phyloP scores from a whole-genome alignment of 495 filamentous ascomycete genomes.

The Tetracladium marchalianum region DNA sequence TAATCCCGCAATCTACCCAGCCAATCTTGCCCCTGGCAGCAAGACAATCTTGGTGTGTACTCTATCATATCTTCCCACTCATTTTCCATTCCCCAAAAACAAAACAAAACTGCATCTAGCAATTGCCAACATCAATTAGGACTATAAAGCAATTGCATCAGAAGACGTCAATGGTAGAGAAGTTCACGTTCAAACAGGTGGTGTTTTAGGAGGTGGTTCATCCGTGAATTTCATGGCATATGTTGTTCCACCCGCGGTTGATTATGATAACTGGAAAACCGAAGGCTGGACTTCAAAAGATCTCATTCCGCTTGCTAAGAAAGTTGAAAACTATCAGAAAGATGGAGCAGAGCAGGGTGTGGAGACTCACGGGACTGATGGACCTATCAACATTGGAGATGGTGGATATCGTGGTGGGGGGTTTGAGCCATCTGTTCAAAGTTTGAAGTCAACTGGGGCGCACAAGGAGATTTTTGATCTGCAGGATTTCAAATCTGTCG shows the following conservation, averaged over 20 bases:
- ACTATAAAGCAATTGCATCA: slow-evolving; percentile 21
- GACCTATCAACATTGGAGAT: slow-evolving; percentile 24
- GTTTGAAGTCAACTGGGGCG: slow-evolving; percentile 15
- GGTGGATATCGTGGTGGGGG: slow-evolving; percentile 20
- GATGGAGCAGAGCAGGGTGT: slow-evolving; percentile 20
- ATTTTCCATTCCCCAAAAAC: not conserved
- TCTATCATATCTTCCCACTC: too few species aligned
- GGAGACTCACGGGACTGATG: slow-evolving; percentile 17
- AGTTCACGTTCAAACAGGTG: slow-evolving; percentile 39
- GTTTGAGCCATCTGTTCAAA: too few species aligned
- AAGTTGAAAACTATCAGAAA: slow-evolving; percentile 29
- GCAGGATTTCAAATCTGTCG: slow-evolving; percentile 16
- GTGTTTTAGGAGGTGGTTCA: slow-evolving; percentile 47
- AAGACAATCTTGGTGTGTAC: slow-evolving; percentile 16
- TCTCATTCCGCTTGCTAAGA: slow-evolving; percentile 14
- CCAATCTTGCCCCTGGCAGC: slow-evolving; percentile 17
- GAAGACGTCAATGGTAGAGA: slow-evolving; percentile 35
- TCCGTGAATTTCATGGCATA: slow-evolving; percentile 54
- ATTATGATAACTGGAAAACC: slow-evolving; percentile 18
- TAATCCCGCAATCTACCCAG: slow-evolving; percentile 30
- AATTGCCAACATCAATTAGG: slow-evolving; percentile 3
- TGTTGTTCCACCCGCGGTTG: slow-evolving; percentile 22
- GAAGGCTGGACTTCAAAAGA: slow-evolving; percentile 17
- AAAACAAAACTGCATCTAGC: not conserved
- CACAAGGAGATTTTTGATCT: slow-evolving; percentile 17